Conservation (phyloP, 306 rosid genomes). For the Ziziphus jujuba region DNA sequence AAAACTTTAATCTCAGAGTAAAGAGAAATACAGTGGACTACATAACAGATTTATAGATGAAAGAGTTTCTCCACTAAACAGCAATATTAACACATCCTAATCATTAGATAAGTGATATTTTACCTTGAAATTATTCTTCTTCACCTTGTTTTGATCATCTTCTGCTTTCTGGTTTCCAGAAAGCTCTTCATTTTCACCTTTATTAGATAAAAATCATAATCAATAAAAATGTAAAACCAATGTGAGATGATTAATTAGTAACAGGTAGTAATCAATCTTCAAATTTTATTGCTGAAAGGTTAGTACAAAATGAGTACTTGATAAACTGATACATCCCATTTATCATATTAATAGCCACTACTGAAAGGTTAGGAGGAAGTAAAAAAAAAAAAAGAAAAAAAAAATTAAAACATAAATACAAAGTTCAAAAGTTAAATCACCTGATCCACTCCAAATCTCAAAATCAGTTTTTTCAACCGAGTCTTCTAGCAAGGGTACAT, state of each 20-base stretch:
- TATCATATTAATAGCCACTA: no score
- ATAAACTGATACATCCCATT: background rate
- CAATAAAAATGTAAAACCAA: conserved; percentile 19
- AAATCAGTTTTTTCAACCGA: conserved; percentile 44
- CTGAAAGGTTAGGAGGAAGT: background rate
- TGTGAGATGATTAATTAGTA: background rate
- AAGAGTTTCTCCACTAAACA: conserved; percentile 1
- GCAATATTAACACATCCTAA: conserved; percentile 18
- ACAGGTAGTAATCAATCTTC: background rate
- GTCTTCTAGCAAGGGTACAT: conserved; percentile 49
- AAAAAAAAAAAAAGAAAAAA: background rate
- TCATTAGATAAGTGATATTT: conserved; percentile 19
- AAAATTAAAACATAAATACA: background rate
- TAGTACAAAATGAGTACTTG: no score
- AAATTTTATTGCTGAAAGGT: background rate
- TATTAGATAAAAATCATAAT: conserved; percentile 29
- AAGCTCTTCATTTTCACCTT: conserved; percentile 41
- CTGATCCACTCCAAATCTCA: conserved; percentile 78
- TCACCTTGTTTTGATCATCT: conserved; percentile 44
- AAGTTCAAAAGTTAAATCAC: conserved; percentile 39
- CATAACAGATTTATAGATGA: conserved; percentile 1
- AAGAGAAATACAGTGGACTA: conserved; percentile 2
- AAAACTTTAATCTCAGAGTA: background rate
- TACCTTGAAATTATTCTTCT: conserved; percentile 48
- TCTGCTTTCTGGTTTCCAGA: conserved; percentile 42